These are phyloP conservation scores for Gelatoporia subvermispora DNA, from an alignment of 768 basidiomycete species.

Conservation along the genomic window DNA sequence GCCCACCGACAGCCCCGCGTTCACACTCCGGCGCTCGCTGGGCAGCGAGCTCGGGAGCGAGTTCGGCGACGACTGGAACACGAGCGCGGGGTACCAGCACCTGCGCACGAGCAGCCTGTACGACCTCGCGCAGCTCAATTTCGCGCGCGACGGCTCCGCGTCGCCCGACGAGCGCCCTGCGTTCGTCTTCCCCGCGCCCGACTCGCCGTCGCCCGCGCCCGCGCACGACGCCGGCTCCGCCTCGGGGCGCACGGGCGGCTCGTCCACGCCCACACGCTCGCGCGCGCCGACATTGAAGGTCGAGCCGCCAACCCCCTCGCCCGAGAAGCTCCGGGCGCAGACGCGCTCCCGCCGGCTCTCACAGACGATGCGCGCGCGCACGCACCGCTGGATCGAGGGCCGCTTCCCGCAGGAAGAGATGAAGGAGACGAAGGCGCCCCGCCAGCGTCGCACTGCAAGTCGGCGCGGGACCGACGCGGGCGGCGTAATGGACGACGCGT, in stretches of 20 bases:
- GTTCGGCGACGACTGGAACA: slow-evolving; percentile 41
- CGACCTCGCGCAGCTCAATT: slow-evolving; percentile 31
- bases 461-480: slow-evolving; percentile 5
- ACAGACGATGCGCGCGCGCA: slow-evolving; percentile 53
- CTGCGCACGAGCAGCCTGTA: slow-evolving; percentile 53
- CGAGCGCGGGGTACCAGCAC: slow-evolving; percentile 36
- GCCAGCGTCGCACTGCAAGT: neutral
- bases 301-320: slow-evolving; percentile 22
- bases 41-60: slow-evolving; percentile 57
- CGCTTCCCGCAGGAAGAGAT: slow-evolving; percentile 31
- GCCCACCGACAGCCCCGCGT: slow-evolving; percentile 10
- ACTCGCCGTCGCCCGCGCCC: neutral
- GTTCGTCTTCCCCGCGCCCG: slow-evolving; percentile 3
- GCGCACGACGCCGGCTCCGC: slow-evolving; percentile 1
- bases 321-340: slow-evolving; percentile 10
- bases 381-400: slow-evolving; percentile 54
- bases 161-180: slow-evolving; percentile 1
- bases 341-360: slow-evolving; percentile 31
- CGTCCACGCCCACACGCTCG: slow-evolving; percentile 11
- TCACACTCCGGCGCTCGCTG: slow-evolving; percentile 33
- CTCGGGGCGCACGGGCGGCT: slow-evolving; percentile 2
- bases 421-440: neutral
- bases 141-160: slow-evolving; percentile 11
- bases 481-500: slow-evolving; percentile 17
- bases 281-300: slow-evolving; percentile 17